Base-by-base conservation (phyloP, 2,329 filamentous ascomycete genomes). In the Ophiostoma sp. region DNA sequence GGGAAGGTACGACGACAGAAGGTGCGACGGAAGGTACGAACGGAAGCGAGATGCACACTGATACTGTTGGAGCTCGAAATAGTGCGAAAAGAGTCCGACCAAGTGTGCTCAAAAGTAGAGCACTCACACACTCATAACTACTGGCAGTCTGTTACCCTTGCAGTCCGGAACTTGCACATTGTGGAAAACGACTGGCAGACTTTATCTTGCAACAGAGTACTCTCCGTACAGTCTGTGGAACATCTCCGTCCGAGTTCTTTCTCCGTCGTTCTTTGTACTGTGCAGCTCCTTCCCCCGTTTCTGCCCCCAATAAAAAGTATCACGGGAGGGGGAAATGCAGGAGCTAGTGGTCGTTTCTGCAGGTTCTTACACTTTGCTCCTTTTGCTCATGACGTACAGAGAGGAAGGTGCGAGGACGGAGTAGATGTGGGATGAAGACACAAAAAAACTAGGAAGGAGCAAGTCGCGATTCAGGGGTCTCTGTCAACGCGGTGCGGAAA, bases 111-210 rank as follows among this genome's bases (percentile, higher is more conserved):
- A 15, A 48, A 15, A 6, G 45, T 48, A 48, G 36, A 4, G 45
- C 8, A 48, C 12, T 9, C 5, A 8, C 11, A 6, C 17, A n/a
- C 48, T 50, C 48, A 50, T 50, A 52, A 52, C 25, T 19, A 39
- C 17, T 63, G 59, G 59, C 59, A 63, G 28, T 63, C 31, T 39
- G 59, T 39, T 45, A 9, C 64, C 45, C 42, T 68, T 31, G 63
- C 25, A 22, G 28, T 11, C 61, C 33, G 15, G 33, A 25, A 17
- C 19, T 42, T 48, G 28, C 55, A 57, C 45, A 22, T 9, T 33
- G 59, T 42, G 69, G 69, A 70, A 70, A 70, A 70, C 33, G 69
- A 59, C 50, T 70, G 69, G 69, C 69, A 70, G 69, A 70, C 69
- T 9, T 59, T 70, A 25, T 69, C 66, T 69, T 48, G 39, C 9